Conservation (phyloP, 768 basidiomycete genomes). For the Hypholoma sublateritium region DNA sequence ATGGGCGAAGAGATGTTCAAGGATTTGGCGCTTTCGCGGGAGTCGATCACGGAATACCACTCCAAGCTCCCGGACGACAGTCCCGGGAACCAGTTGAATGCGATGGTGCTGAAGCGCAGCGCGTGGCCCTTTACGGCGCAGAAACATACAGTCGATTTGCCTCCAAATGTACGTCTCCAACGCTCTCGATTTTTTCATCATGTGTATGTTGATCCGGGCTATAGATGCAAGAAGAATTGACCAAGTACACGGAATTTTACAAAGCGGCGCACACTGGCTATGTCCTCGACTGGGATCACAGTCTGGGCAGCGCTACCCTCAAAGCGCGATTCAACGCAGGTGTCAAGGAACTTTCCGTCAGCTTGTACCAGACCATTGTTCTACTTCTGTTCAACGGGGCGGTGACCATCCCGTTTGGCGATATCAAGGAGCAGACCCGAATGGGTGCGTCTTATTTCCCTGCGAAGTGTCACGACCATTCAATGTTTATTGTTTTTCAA, state of each 20-base stretch:
- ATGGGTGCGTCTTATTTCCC: constrained; percentile 72
- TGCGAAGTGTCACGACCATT: too few species aligned
- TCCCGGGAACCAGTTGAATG: constrained; percentile 53
- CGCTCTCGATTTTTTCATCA: not conserved
- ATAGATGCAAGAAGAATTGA: constrained; percentile 76
- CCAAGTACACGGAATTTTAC: constrained; percentile 69
- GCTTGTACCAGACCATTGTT: constrained; percentile 87
- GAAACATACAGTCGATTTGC: constrained; percentile 51
- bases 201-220: constrained; percentile 9
- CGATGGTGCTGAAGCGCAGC: constrained; percentile 84
- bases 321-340: constrained; percentile 65
- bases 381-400: constrained; percentile 83
- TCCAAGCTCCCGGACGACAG: constrained; percentile 37
- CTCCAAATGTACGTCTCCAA: constrained; percentile 42
- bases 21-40: constrained; percentile 77
- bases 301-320: constrained; percentile 80
- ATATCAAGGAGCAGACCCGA: constrained; percentile 65
- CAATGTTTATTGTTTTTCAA: not conserved
- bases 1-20: constrained; percentile 96
- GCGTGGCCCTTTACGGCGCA: constrained; percentile 80
- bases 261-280: constrained; percentile 74
- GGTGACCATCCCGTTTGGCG: constrained; percentile 56
- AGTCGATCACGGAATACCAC: constrained; percentile 69
- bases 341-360: constrained; percentile 86
- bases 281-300: constrained; percentile 83